phyloP scores from a whole-genome alignment of 2,329 filamentous ascomycete species.

The Stemphylium beticola region DNA sequence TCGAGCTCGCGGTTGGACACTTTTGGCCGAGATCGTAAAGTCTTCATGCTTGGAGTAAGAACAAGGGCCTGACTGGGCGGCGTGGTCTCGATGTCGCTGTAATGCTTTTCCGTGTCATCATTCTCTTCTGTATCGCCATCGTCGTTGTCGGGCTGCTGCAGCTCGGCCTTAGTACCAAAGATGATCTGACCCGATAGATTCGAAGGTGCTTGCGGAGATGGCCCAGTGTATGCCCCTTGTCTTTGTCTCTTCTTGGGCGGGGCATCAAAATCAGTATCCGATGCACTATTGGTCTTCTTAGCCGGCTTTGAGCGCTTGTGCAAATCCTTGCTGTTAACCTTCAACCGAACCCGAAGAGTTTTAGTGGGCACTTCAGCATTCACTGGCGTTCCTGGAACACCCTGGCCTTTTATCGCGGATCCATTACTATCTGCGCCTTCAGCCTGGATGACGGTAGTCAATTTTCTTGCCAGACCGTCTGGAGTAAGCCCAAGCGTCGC shows the following conservation, averaged over 20 bases:
- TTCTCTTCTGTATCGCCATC: neutral
- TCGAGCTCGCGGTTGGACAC: neutral
- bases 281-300: neutral
- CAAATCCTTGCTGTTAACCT: neutral
- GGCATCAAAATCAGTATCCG: constrained; percentile 9
- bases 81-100: neutral
- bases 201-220: neutral
- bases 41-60: neutral
- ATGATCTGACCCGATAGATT: neutral
- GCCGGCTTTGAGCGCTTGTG: neutral
- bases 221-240: neutral
- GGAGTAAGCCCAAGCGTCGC: too few species aligned
- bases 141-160: neutral
- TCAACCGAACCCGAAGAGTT: too few species aligned
- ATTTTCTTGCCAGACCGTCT: too few species aligned
- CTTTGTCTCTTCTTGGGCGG: constrained; percentile 13
- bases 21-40: neutral
- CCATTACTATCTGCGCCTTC: too few species aligned
- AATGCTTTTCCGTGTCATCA: neutral
- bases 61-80: neutral
- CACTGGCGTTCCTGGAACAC: too few species aligned
- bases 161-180: neutral
- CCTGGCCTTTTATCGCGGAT: too few species aligned
- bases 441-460: too few species aligned
- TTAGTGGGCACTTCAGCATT: too few species aligned